phyloP scores from a whole-genome alignment of 129 eudicot genomes.

The Pseudognaphalium luteoalbum region DNA sequence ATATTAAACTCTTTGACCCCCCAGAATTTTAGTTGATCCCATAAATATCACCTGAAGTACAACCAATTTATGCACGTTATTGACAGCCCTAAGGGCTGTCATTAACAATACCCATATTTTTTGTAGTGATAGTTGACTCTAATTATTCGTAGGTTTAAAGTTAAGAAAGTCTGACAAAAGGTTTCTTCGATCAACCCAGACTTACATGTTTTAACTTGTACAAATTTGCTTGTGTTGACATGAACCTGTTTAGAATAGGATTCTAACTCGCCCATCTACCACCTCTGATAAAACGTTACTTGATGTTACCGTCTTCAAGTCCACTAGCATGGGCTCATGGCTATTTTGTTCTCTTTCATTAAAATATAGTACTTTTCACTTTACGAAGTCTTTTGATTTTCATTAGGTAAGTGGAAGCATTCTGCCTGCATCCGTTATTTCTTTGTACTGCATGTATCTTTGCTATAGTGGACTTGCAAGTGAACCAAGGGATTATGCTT shows the following conservation, averaged over 20 bases:
- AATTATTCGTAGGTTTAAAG: background rate
- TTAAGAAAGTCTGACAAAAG: background rate
- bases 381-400: background rate
- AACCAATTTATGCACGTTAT: too few relatives aligned
- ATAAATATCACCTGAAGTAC: too few relatives aligned
- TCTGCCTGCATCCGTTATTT: constrained; percentile 88
- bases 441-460: constrained; percentile 86
- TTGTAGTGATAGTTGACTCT: background rate
- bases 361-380: background rate
- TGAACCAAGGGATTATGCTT: constrained; percentile 95
- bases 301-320: background rate
- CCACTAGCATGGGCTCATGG: background rate
- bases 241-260: background rate
- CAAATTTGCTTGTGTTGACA: background rate
- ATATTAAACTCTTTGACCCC: too few relatives aligned
- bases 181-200: background rate
- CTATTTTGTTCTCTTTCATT: background rate
- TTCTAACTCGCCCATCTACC: background rate
- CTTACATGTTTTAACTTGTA: background rate
- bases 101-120: too few relatives aligned
- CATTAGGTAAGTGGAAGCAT: constrained; percentile 90
- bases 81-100: too few relatives aligned
- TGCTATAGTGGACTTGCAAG: constrained; percentile 97
- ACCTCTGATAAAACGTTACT: background rate
- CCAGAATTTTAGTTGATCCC: too few relatives aligned